A percentile compares a stretch with the other conserved stretches of the same genome.
Conservation (phyloP, 495 filamentous ascomycete genomes). For the Collariella sp. region DNA sequence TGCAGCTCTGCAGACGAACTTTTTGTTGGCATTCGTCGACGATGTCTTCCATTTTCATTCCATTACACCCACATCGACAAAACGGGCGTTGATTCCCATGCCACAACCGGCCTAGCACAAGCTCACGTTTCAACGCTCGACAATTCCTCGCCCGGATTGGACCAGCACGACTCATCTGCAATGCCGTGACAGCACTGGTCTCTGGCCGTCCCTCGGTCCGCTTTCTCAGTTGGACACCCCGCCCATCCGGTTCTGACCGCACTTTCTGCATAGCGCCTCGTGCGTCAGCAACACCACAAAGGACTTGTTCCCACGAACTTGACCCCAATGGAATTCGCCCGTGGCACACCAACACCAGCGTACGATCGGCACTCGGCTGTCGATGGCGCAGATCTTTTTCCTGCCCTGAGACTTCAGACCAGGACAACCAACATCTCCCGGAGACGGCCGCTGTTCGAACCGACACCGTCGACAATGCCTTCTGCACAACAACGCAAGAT, state of each 20-base stretch:
- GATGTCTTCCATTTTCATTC: slow-evolving; percentile 13
- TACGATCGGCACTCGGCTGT: slow-evolving; percentile 18
- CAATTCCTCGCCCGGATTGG: neutral
- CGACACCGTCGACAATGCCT: too few species aligned
- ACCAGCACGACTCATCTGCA: slow-evolving; percentile 10
- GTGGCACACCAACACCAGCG: slow-evolving; percentile 2
- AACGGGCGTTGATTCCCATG: slow-evolving; percentile 4
- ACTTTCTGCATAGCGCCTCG: slow-evolving; percentile 11
- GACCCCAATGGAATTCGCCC: slow-evolving; percentile 2
- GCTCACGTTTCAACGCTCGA: neutral
- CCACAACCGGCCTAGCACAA: slow-evolving; percentile 10
- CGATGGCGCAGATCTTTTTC: neutral
- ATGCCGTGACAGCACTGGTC: neutral
- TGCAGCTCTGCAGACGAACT: slow-evolving; percentile 6
- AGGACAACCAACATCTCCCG: too few species aligned
- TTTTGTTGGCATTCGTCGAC: slow-evolving; percentile 5
- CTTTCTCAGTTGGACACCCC: neutral
- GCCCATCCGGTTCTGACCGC: neutral
- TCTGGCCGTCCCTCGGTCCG: neutral
- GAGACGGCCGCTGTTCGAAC: too few species aligned
- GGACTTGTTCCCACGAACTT: slow-evolving; percentile 6
- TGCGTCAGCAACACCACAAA: slow-evolving; percentile 10
- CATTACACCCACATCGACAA: slow-evolving; percentile 1
- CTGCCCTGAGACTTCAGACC: too few species aligned
- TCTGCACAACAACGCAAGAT: neutral